Percentiles rank a stretch among this genome's conserved stretches.
phyloP scores from a whole-genome alignment of 352 stramenopile genomes.

The Thalassiosira sp. region DNA sequence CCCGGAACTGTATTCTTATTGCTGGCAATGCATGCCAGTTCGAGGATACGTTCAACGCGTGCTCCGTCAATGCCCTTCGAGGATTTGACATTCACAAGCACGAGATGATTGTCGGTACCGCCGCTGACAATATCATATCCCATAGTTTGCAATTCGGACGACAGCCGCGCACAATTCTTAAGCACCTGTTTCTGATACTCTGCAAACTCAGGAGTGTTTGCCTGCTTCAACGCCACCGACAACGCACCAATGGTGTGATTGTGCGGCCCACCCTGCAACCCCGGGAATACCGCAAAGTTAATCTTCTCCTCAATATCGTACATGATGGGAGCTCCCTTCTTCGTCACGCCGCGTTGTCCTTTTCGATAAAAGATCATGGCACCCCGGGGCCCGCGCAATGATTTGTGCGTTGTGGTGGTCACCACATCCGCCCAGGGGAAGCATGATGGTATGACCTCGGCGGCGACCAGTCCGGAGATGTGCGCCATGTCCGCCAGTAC shows the following conservation, averaged over 20 bases:
- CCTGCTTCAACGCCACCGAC: conserved; percentile 96
- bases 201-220: conserved; percentile 92
- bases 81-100: conserved; percentile 95
- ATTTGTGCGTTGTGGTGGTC: conserved; percentile 99
- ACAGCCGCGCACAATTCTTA: conserved; percentile 86
- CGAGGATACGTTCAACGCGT: conserved; percentile 93
- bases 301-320: conserved; percentile 98
- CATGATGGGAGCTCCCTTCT: conserved; percentile 93
- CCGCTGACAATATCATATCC: conserved; percentile 97
- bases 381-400: conserved; percentile 94
- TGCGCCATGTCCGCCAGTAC: conserved; percentile 99
- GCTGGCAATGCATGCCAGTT: conserved; percentile 95
- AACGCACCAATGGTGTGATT: conserved; percentile 99
- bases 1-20: conserved; percentile 99
- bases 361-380: conserved; percentile 99
- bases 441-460: conserved; percentile 93
- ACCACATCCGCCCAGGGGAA: conserved; percentile 99
- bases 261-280: conserved; percentile 97
- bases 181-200: conserved; percentile 94
- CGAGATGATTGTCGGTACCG: conserved; percentile 98
- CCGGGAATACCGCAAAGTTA: conserved; percentile 99
- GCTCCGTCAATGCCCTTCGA: conserved; percentile 90
- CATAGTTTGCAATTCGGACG: conserved; percentile 86
- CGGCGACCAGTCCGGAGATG: conserved; percentile 97
- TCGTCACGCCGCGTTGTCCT: conserved; percentile 88